Percentiles rank a stretch among this genome's conserved stretches.
phyloP scores from a whole-genome alignment of 495 filamentous ascomycete species.

The Apodospora peruviana region DNA sequence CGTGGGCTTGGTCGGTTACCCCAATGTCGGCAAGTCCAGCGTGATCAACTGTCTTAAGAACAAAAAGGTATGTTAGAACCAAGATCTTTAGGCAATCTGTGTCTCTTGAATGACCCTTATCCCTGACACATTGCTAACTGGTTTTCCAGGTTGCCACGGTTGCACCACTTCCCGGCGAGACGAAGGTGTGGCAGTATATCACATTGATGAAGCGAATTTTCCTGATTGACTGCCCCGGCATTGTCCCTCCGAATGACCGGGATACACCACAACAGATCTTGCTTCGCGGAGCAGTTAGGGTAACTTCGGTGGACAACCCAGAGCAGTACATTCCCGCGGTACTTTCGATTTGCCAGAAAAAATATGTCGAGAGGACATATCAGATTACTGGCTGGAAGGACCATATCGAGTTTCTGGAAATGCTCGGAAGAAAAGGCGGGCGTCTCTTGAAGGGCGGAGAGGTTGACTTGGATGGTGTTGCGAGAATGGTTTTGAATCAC shows the following conservation, averaged over 20 bases:
- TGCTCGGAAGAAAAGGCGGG: slow-evolving; percentile 82
- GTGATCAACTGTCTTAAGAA: slow-evolving; percentile 89
- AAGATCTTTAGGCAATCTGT: too few species aligned
- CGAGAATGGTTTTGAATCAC: slow-evolving; percentile 91
- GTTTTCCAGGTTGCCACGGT: slow-evolving; percentile 89
- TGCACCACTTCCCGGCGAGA: slow-evolving; percentile 93
- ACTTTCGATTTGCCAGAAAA: slow-evolving; percentile 69
- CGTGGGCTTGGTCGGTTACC: slow-evolving; percentile 79
- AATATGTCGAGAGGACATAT: slow-evolving; percentile 90
- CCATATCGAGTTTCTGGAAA: slow-evolving; percentile 76
- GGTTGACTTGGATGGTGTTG: slow-evolving; percentile 85
- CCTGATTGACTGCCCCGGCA: slow-evolving; percentile 93
- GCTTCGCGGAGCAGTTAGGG: slow-evolving; percentile 84
- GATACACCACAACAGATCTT: slow-evolving; percentile 85
- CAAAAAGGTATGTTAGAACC: too few species aligned
- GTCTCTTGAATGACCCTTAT: too few species aligned
- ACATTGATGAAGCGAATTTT: slow-evolving; percentile 97
- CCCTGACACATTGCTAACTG: too few species aligned
- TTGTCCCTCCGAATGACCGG: slow-evolving; percentile 79
- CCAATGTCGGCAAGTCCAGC: slow-evolving; percentile 73
- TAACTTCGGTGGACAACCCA: slow-evolving; percentile 92
- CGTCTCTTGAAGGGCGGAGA: slow-evolving; percentile 84
- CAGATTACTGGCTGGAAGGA: slow-evolving; percentile 70
- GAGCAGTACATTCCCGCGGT: slow-evolving; percentile 91
- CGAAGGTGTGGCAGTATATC: slow-evolving; percentile 89